phyloP scores from a whole-genome alignment of 768 basidiomycete genomes.

The Galerina marginata region DNA sequence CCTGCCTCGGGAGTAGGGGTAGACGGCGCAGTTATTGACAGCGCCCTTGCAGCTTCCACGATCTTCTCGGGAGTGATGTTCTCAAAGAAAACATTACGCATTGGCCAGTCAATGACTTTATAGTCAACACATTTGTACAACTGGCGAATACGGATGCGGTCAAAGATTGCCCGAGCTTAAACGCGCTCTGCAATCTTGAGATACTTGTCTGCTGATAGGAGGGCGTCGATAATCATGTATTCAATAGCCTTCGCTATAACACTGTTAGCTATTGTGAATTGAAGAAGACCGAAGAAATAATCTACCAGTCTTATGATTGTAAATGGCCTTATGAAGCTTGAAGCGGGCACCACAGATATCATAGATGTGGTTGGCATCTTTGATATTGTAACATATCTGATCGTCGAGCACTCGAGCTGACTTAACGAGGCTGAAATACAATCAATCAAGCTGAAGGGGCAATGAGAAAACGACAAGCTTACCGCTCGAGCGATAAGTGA shows the following conservation, averaged over 20 bases:
- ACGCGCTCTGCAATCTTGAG: constrained; percentile 65
- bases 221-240: constrained; percentile 83
- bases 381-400: constrained; percentile 82
- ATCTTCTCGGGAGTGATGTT: constrained; percentile 49
- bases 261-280: constrained; percentile 20
- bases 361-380: constrained; percentile 78
- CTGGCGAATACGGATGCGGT: constrained; percentile 64
- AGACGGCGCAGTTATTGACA: constrained; percentile 15
- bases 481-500: constrained; percentile 56
- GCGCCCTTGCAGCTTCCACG: constrained; percentile 42
- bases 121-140: constrained; percentile 76
- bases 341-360: constrained; percentile 78
- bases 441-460: neutral
- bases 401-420: constrained; percentile 80
- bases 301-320: constrained; percentile 64
- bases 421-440: constrained; percentile 60
- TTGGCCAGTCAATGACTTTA: constrained; percentile 53
- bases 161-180: constrained; percentile 62
- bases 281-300: neutral
- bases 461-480: constrained; percentile 21
- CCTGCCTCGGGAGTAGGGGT: neutral
- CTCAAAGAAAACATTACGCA: constrained; percentile 38
- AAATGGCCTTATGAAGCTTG: constrained; percentile 80
- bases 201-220: constrained; percentile 67
- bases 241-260: constrained; percentile 74